Evolutionary conservation across 768 basidiomycete species (phyloP), one percentile per base, ranked within the genome.

Genomic region (Naganishia onofrii): DNA sequence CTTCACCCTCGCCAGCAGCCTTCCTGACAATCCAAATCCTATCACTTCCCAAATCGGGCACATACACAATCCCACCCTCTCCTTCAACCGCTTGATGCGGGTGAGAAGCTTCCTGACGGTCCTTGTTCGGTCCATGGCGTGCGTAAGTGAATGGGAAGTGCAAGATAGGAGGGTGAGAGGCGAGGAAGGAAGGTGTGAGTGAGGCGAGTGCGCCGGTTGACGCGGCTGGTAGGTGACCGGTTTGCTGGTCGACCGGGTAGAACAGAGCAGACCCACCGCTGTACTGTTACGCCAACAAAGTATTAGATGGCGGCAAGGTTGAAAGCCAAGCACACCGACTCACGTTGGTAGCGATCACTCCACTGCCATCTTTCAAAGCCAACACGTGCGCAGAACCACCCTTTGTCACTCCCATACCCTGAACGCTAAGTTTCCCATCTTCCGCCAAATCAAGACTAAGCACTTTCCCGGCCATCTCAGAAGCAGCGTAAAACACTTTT

Each of bases 1-100:
- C 77, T 1, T 84, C 86, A 23, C 80, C 79, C 1, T 84, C 86
- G 23, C 80, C 79, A 1, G 71, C 38, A 55, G 72, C 74, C 78
- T 76, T 86, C 84, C 73, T 80, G 82, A 70, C 88, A 82, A 67
- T 85, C 81, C 85, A 87, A 19, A 91, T 84, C 65, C 84, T 84
- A 77, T 93, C 92, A 2, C 86, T 84, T 4, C 91, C 91, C 7
- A 93, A 82, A 78, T 93, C 90, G 0, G 90, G 87, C 0, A 91
- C 84, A 53, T 91, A 84, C 15, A 92, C 80, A 31, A 82, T 75
- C 57, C 84, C 82, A 21, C 82, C 79, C 34, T 84, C 79, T 48
- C 86, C 84, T 17, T 87, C 75, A 68, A 84, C 75, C 38, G 88
- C 86, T 75, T 92, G 89, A 81, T 93, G 92, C 0, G 90, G 89